Evolutionary conservation across 2,329 filamentous ascomycete genomes (phyloP).

Genomic region (Rasamsonia emersonii): DNA sequence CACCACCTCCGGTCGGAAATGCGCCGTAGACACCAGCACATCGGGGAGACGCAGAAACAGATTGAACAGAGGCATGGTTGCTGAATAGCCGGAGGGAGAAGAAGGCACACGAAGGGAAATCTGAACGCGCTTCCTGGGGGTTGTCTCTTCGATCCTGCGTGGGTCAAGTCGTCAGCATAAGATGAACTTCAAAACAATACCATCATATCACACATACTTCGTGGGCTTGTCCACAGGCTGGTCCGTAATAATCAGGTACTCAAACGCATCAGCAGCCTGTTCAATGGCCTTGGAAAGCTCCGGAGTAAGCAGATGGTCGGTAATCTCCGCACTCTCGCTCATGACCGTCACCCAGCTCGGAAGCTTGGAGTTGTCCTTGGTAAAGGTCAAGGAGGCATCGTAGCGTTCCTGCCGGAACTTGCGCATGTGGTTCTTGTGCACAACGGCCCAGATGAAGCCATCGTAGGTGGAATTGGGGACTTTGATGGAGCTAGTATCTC

Average conservation of each 20-base stretch:
- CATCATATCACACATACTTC: conserved; percentile 47
- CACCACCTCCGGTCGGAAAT: conserved; percentile 83
- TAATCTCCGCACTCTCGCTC: conserved; percentile 94
- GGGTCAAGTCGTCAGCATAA: conserved; percentile 2
- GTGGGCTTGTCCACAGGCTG: conserved; percentile 79
- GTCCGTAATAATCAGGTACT: conserved; percentile 83
- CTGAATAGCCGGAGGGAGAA: conserved; percentile 50
- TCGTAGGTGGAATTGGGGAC: conserved; percentile 60
- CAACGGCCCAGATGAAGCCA: conserved; percentile 87
- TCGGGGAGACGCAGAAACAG: conserved; percentile 83
- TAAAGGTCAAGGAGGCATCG: conserved; percentile 84
- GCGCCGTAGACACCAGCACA: conserved; percentile 62
- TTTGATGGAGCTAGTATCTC: conserved; percentile 50
- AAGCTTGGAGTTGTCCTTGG: conserved; percentile 86
- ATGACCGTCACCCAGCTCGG: conserved; percentile 87
- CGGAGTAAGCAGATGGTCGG: conserved; percentile 74
- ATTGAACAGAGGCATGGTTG: conserved; percentile 65
- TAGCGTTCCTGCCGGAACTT: conserved; percentile 84
- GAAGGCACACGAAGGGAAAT: conserved; percentile 65
- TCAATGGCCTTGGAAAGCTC: conserved; percentile 75
- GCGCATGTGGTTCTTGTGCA: conserved; percentile 94
- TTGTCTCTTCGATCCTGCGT: conserved; percentile 68
- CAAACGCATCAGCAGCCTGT: conserved; percentile 68
- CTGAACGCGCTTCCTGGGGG: conserved; percentile 77
- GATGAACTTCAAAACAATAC: not conserved